Evolutionary conservation across 2,329 filamentous ascomycete genomes (phyloP).

Genomic region (Colletotrichum magnum): DNA sequence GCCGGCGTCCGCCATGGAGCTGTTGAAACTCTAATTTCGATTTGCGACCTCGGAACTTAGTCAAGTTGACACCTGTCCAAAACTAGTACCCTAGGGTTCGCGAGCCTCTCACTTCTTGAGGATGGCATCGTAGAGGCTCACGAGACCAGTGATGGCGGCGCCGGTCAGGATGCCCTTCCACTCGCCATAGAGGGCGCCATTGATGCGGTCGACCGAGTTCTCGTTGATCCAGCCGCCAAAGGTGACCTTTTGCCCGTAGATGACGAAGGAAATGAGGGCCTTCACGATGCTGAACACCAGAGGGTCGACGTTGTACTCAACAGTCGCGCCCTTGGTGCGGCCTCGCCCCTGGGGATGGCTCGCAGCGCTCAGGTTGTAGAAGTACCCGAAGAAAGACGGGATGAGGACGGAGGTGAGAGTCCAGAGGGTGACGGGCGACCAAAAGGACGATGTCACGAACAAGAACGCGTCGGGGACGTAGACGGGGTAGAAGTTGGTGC

Average conservation of each 20-base stretch:
- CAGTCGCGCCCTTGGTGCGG: constrained; percentile 48
- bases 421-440: constrained; percentile 87
- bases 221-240: constrained; percentile 74
- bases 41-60: background rate
- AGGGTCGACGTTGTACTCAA: constrained; percentile 81
- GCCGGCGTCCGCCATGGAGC: background rate
- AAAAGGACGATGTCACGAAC: constrained; percentile 83
- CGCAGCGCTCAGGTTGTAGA: constrained; percentile 85
- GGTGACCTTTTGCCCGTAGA: constrained; percentile 79
- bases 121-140: constrained; percentile 84
- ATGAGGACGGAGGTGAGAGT: constrained; percentile 77
- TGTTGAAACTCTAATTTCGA: background rate
- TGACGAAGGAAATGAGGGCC: constrained; percentile 83
- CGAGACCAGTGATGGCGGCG: constrained; percentile 75
- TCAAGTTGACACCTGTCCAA: background rate
- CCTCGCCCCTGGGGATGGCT: constrained; percentile 58
- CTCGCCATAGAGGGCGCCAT: constrained; percentile 78
- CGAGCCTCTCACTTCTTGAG: constrained; percentile 70
- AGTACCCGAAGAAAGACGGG: constrained; percentile 83
- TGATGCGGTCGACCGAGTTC: constrained; percentile 73
- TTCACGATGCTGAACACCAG: constrained; percentile 92
- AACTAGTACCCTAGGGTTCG: background rate
- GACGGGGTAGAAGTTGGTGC: constrained; percentile 72
- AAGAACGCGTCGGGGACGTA: constrained; percentile 85
- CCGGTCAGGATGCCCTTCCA: constrained; percentile 79